Evolutionary conservation across 2,329 filamentous ascomycete genomes (phyloP).

Genomic region (Lachnellula hyalina): DNA sequence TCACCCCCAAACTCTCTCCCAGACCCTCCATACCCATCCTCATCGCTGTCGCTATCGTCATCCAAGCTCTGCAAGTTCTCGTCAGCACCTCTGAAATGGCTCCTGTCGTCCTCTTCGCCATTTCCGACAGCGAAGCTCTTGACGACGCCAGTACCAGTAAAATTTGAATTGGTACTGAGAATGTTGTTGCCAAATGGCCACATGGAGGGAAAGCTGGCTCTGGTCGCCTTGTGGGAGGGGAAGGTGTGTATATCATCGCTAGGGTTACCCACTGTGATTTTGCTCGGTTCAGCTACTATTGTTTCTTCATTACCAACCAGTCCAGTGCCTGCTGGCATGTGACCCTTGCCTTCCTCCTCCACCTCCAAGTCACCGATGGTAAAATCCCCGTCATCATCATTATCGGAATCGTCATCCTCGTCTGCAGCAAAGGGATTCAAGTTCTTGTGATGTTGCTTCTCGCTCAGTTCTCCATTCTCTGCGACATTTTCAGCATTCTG

Average conservation of each 20-base stretch:
- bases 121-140: too few species aligned
- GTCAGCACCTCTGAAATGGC: not conserved
- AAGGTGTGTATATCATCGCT: constrained; percentile 6
- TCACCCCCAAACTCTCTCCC: not conserved
- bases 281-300: constrained; percentile 8
- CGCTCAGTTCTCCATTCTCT: not conserved
- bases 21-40: constrained; percentile 12
- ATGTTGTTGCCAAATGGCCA: constrained; percentile 23
- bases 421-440: constrained; percentile 30
- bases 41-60: constrained; percentile 15
- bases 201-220: constrained; percentile 12
- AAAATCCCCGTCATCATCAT: constrained; percentile 25
- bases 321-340: constrained; percentile 11
- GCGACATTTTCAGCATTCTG: constrained; percentile 35
- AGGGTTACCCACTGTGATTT: constrained; percentile 23
- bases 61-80: constrained; percentile 17
- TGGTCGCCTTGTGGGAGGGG: constrained; percentile 9
- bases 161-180: too few species aligned
- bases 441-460: constrained; percentile 9
- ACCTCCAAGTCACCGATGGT: constrained; percentile 27
- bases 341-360: constrained; percentile 24
- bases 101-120: too few species aligned
- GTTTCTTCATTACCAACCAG: constrained; percentile 12
- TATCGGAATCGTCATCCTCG: constrained; percentile 29
- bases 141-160: too few species aligned